Conservation (phyloP, 768 basidiomycete genomes). For the Mrakia frigida region DNA sequence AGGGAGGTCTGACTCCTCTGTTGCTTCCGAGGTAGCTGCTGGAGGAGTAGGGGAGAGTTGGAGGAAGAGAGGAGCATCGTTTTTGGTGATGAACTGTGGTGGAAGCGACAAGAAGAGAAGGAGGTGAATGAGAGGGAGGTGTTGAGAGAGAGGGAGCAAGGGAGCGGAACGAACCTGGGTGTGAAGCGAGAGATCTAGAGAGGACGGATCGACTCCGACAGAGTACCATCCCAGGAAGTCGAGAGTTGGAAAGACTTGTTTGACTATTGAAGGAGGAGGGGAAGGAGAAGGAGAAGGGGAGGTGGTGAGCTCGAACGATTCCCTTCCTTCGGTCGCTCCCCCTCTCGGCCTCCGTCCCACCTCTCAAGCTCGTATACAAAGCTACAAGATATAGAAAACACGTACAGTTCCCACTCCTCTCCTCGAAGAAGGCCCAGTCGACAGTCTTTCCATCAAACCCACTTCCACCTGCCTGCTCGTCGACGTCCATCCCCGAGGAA, state of each 20-base stretch:
- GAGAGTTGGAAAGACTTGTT: conserved; percentile 94
- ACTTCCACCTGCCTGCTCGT: neutral
- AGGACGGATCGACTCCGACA: conserved; percentile 61
- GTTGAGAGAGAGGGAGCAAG: too few species aligned
- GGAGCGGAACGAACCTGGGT: conserved; percentile 65
- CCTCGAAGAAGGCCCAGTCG: conserved; percentile 74
- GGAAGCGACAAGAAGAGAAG: neutral
- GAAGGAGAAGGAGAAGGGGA: neutral
- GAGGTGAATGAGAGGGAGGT: neutral
- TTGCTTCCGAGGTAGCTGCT: conserved; percentile 48
- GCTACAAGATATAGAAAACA: neutral
- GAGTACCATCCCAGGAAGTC: conserved; percentile 99
- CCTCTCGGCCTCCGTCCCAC: neutral
- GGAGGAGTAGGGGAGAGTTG: conserved; percentile 19
- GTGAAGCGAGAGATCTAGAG: conserved; percentile 74
- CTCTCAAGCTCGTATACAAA: neutral
- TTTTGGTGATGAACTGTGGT: conserved; percentile 69
- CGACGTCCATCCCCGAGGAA: conserved; percentile 36
- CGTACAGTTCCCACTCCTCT: conserved; percentile 76
- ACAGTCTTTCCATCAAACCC: conserved; percentile 46
- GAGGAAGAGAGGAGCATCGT: conserved; percentile 83
- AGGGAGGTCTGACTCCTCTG: conserved; percentile 64
- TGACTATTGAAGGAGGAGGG: conserved; percentile 55
- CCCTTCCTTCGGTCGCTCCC: neutral
- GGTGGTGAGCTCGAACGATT: neutral